These are phyloP conservation scores for Barbatosphaeria neglecta DNA, from an alignment of 495 filamentous ascomycete genomes.

Conservation along the genomic window DNA sequence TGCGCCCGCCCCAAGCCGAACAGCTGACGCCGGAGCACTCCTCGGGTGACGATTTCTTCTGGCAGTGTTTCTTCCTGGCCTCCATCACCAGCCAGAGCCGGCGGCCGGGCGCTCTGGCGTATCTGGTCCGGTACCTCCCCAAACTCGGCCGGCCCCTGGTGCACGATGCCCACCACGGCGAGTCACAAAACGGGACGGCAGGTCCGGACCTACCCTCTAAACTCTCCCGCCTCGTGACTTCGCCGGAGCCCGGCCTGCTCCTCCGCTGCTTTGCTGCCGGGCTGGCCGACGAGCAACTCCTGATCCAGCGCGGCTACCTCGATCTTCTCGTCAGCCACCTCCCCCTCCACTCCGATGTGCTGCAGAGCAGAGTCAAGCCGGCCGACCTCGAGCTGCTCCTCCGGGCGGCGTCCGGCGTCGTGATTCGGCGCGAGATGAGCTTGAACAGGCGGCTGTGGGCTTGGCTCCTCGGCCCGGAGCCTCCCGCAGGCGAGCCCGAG, in stretches of 20 bases:
- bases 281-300: slow-evolving; percentile 74
- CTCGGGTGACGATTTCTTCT: slow-evolving; percentile 77
- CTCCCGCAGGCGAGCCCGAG: slow-evolving; percentile 34
- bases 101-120: slow-evolving; percentile 77
- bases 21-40: slow-evolving; percentile 41
- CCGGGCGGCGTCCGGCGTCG: slow-evolving; percentile 71
- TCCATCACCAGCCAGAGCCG: slow-evolving; percentile 78
- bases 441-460: slow-evolving; percentile 88
- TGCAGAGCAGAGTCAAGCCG: slow-evolving; percentile 58
- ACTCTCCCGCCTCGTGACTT: slow-evolving; percentile 63
- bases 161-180: slow-evolving; percentile 11
- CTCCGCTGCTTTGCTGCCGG: slow-evolving; percentile 85
- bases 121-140: slow-evolving; percentile 67
- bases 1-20: slow-evolving; percentile 37
- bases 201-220: slow-evolving; percentile 23
- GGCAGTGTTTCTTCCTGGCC: slow-evolving; percentile 94
- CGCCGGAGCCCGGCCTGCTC: slow-evolving; percentile 86
- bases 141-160: slow-evolving; percentile 42
- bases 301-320: slow-evolving; percentile 88
- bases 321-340: slow-evolving; percentile 87
- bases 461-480: slow-evolving; percentile 89
- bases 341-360: slow-evolving; percentile 72
- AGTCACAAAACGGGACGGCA: slow-evolving; percentile 10
- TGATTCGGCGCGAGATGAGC: slow-evolving; percentile 85
- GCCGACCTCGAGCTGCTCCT: slow-evolving; percentile 72